Conservation (phyloP, 2,329 filamentous ascomycete species). For the Aspergillus sp. region DNA sequence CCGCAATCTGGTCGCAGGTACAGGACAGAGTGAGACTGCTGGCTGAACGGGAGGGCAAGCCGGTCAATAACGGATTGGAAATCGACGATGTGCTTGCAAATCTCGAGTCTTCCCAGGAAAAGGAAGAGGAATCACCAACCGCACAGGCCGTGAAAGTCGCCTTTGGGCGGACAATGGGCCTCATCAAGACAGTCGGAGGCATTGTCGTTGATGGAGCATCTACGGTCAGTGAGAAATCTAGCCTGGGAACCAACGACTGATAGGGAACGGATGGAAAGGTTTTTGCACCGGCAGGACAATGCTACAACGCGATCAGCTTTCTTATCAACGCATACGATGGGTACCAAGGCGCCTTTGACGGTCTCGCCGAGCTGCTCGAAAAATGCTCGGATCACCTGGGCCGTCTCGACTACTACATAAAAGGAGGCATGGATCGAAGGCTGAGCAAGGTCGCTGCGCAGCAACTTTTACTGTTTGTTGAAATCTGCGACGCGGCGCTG, state of each 20-base stretch:
- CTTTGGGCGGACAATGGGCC: too few relatives aligned
- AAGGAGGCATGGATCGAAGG: constrained; percentile 16
- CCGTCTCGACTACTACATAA: constrained; percentile 17
- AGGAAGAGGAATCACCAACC: too few relatives aligned
- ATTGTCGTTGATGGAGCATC: not conserved
- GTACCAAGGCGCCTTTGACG: constrained; percentile 21
- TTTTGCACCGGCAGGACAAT: constrained; percentile 19
- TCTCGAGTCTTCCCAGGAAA: too few relatives aligned
- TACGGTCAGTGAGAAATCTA: not conserved
- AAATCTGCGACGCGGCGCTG: constrained; percentile 18
- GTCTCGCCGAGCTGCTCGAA: constrained; percentile 16
- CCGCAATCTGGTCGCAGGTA: too few relatives aligned
- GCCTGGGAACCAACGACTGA: not conserved
- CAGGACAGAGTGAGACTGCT: too few relatives aligned
- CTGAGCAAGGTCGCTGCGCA: constrained; percentile 18
- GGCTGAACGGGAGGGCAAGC: too few relatives aligned
- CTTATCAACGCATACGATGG: constrained; percentile 21
- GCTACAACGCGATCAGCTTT: constrained; percentile 21
- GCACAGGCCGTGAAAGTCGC: too few relatives aligned
- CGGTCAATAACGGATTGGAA: too few relatives aligned
- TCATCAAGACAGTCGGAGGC: too few relatives aligned
- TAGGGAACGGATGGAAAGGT: constrained; percentile 12
- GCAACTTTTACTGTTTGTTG: constrained; percentile 20
- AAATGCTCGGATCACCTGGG: constrained; percentile 14
- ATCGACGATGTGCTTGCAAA: too few relatives aligned